phyloP scores from a whole-genome alignment of 805 yeast genomes.

The Candida adriatica region DNA sequence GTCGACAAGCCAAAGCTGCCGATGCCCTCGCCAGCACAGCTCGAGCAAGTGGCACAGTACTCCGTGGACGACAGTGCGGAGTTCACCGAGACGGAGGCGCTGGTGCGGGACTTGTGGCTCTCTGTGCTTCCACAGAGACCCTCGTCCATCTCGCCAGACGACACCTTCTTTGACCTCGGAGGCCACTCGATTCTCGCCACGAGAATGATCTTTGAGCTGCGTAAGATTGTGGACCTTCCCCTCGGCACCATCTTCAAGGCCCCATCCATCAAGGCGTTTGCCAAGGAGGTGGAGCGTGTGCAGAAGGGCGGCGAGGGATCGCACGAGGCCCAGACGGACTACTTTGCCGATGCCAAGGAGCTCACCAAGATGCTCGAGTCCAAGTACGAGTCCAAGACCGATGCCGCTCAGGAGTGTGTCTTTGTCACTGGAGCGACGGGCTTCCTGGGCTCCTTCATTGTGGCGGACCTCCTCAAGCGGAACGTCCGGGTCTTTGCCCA shows the following conservation, averaged over 20 bases:
- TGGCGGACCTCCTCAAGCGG: constrained; percentile 68
- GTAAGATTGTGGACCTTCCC: constrained; percentile 81
- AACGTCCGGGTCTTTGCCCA: constrained; percentile 72
- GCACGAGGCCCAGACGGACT: constrained; percentile 32
- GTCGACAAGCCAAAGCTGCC: constrained; percentile 96
- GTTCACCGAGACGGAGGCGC: constrained; percentile 58
- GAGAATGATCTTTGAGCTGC: constrained; percentile 87
- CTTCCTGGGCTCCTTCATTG: constrained; percentile 85
- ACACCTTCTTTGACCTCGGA: constrained; percentile 94
- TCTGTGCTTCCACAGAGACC: constrained; percentile 81
- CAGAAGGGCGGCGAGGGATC: constrained; percentile 39
- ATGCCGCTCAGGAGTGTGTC: constrained; percentile 42
- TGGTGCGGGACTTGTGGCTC: constrained; percentile 79
- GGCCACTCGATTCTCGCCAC: constrained; percentile 98
- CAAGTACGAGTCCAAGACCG: constrained; percentile 37
- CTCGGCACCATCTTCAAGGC: constrained; percentile 83
- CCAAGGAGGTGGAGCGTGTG: constrained; percentile 59
- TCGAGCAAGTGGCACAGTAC: constrained; percentile 63
- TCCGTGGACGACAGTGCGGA: constrained; percentile 35
- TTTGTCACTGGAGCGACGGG: constrained; percentile 97
- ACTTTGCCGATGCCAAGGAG: constrained; percentile 68
- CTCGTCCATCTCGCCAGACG: constrained; percentile 65
- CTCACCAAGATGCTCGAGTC: constrained; percentile 35
- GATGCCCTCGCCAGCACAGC: constrained; percentile 85
- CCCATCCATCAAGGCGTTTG: constrained; percentile 79